Evolutionary conservation across 78 protist genomes (phyloP).

Genomic region (Monocercomonoides exilis): DNA sequence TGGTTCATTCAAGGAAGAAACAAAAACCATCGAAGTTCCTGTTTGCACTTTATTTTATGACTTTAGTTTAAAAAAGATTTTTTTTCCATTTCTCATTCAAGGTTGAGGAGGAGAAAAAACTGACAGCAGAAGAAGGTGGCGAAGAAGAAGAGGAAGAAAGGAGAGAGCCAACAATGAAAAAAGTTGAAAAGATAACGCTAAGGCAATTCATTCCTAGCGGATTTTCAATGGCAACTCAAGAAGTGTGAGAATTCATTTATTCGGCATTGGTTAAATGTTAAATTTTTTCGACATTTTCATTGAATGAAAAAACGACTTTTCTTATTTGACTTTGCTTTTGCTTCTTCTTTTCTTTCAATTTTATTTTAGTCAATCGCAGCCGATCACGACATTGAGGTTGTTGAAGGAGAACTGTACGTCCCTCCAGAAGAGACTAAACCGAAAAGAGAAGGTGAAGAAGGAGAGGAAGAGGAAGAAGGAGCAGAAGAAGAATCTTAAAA

Average conservation of each 20-base stretch:
- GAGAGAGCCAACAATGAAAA: background rate
- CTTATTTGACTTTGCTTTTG: too few species aligned
- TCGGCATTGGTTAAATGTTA: too few species aligned
- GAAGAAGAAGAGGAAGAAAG: background rate
- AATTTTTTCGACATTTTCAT: too few species aligned
- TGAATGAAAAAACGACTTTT: too few species aligned
- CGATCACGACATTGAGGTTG: background rate
- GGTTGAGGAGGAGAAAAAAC: background rate
- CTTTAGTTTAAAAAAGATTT: too few species aligned
- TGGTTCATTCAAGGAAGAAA: background rate
- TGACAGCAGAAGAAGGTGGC: background rate
- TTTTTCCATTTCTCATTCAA: background rate
- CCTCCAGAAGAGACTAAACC: background rate
- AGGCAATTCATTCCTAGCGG: background rate
- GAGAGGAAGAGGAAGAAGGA: background rate
- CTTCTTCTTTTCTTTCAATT: background rate
- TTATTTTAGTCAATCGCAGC: background rate
- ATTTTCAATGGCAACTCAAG: background rate
- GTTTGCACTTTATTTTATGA: background rate
- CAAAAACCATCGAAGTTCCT: background rate
- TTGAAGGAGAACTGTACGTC: background rate
- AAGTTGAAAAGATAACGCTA: background rate
- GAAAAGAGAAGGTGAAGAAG: background rate
- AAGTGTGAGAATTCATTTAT: too few species aligned
- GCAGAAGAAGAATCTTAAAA: too few species aligned